Conservation (phyloP, 2,329 filamentous ascomycete genomes). For the Cladophialophora psammophila region DNA sequence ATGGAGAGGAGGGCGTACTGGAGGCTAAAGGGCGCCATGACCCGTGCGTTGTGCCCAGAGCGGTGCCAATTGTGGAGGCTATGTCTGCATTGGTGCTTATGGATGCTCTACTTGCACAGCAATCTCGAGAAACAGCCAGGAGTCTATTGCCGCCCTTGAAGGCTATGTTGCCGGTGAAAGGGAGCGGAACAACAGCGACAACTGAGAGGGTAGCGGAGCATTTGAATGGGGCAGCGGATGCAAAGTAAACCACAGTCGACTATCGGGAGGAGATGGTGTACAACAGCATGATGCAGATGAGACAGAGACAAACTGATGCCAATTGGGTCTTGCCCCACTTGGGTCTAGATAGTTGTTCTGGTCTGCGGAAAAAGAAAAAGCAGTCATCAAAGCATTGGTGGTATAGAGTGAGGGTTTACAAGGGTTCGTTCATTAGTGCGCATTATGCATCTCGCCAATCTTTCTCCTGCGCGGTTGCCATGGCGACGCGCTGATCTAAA, state of each 20-base stretch:
- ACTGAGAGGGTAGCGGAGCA: constrained; percentile 29
- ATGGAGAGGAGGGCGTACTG: constrained; percentile 75
- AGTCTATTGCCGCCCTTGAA: constrained; percentile 35
- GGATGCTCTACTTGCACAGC: constrained; percentile 85
- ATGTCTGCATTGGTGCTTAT: constrained; percentile 91
- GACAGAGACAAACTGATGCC: not conserved
- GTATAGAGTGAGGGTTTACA: not conserved
- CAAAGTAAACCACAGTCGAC: not conserved
- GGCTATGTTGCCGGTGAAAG: constrained; percentile 32
- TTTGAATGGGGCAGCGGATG: constrained; percentile 25
- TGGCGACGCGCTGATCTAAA: not conserved
- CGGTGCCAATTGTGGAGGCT: constrained; percentile 75
- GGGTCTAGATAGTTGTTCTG: not conserved
- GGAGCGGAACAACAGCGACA: constrained; percentile 36
- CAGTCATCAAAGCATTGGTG: not conserved
- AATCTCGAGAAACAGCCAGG: constrained; percentile 63
- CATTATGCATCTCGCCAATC: not conserved
- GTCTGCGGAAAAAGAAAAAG: not conserved
- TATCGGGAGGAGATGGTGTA: not conserved
- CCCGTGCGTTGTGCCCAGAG: constrained; percentile 87
- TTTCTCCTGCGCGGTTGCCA: not conserved
- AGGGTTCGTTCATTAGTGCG: not conserved
- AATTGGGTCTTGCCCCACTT: not conserved
- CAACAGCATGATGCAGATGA: not conserved
- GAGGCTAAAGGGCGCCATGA: constrained; percentile 95